Base-by-base conservation (phyloP, 306 rosid species). In the Vigna nakashimae region DNA sequence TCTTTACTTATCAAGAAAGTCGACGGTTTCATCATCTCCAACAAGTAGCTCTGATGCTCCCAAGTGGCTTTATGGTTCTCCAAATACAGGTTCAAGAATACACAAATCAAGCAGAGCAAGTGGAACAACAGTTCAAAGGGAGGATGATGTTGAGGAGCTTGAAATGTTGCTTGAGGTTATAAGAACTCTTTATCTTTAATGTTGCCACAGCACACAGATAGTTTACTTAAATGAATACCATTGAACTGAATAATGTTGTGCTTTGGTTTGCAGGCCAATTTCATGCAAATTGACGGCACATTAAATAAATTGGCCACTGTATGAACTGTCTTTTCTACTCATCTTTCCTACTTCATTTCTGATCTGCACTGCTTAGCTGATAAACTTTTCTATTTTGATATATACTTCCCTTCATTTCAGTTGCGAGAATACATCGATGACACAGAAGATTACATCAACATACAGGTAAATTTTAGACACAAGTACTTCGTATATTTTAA, bases 361-460 rank as follows among this genome's bases (percentile, higher is more conserved):
- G 60, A 34, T 48, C 26, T 18, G 42, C 30, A 58, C 62, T n/a
- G 48, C 53, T 26, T 17, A 57, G 58, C 30, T 64, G 71, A 17
- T 50, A 30, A 80, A 6, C 58, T 67, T 78, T 45, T 1, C 9
- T 74, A 15, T 22, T 38, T 55, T 40, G 28, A 69, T 57, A 5
- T 32, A 32, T 34, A 22, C 10, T 24, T 73, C 4, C 45, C 57
- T 56, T 36, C 26, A 9, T 48, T 73, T 49, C 83, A 92, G 97
- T 79, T 92, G 71, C 90, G 96, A 5, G 96, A 92, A 67, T 92
- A 92, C 79, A 92, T 87, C 13, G 96, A 92, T 74, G 96, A 92
- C 80, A 92, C 97, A 1, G 97, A 92, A 83, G 97, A 90, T 82
- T 92, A 92, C 82, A 90, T 92, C 65, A 92, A 92, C 73, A 92